Percentiles rank a stretch among this genome's conserved stretches.
These are phyloP conservation scores for Myriangium duriaei DNA, from an alignment of 2,329 filamentous ascomycete species.

Conservation along the genomic window DNA sequence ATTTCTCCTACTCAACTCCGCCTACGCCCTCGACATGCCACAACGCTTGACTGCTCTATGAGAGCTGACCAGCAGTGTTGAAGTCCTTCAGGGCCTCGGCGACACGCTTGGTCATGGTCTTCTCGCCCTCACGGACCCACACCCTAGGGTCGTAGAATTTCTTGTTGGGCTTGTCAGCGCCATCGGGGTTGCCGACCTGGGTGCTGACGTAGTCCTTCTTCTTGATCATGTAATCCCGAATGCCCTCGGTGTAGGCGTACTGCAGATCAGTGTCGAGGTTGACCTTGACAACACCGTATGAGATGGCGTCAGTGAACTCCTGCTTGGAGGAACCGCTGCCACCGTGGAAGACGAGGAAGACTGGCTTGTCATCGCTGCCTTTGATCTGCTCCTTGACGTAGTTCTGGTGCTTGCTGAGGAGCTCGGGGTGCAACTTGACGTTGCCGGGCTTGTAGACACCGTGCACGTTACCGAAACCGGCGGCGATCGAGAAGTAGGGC, in stretches of 20 bases:
- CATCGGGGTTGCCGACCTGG: constrained; percentile 89
- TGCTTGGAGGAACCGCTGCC: constrained; percentile 83
- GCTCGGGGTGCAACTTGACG: constrained; percentile 90
- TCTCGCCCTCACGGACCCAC: constrained; percentile 94
- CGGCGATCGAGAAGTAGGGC: constrained; percentile 94
- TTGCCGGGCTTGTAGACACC: constrained; percentile 98
- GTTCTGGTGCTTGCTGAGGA: constrained; percentile 91
- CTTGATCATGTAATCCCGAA: constrained; percentile 85
- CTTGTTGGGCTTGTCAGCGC: constrained; percentile 98
- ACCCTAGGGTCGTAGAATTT: constrained; percentile 66
- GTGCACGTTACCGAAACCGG: constrained; percentile 97
- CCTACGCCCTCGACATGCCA: background rate
- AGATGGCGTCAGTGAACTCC: constrained; percentile 82
- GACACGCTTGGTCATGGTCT: constrained; percentile 82
- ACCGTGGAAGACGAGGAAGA: constrained; percentile 99
- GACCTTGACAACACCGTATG: constrained; percentile 95
- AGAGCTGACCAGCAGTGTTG: constrained; percentile 69
- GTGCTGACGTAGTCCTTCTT: constrained; percentile 90
- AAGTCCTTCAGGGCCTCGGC: constrained; percentile 78
- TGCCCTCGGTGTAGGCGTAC: constrained; percentile 81
- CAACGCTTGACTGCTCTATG: constrained; percentile 23
- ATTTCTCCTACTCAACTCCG: background rate
- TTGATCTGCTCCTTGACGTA: constrained; percentile 72
- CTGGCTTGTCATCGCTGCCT: constrained; percentile 69
- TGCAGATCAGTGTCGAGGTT: constrained; percentile 98